Percentiles rank a stretch among this genome's conserved stretches.
Conservation (phyloP, 345 rosid genomes). For the Corchorus capsularis region DNA sequence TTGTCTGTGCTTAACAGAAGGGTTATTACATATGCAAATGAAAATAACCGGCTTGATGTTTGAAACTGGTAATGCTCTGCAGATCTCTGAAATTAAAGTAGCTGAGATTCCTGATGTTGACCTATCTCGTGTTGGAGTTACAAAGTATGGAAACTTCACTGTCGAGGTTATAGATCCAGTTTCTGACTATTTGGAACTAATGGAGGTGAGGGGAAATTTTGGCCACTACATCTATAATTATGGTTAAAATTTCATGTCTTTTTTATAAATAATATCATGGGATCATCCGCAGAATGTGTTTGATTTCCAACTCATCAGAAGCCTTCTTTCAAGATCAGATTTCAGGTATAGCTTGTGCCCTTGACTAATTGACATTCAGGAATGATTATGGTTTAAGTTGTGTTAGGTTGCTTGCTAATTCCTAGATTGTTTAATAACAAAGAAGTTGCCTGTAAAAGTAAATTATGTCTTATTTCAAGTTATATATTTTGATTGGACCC, state of each 20-base stretch:
- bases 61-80: slow-evolving; percentile 24
- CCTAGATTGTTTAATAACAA: neutral
- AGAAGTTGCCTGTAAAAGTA: neutral
- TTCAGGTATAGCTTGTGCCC: slow-evolving; percentile 55
- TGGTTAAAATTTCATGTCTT: slow-evolving; percentile 19
- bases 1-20: neutral
- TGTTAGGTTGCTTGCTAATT: neutral
- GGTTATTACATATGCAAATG: neutral
- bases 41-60: slow-evolving; percentile 12
- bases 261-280: slow-evolving; percentile 26
- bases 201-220: slow-evolving; percentile 63
- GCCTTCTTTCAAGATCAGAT: slow-evolving; percentile 69
- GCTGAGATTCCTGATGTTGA: slow-evolving; percentile 85
- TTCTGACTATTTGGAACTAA: slow-evolving; percentile 84
- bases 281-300: slow-evolving; percentile 72
- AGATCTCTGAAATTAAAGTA: slow-evolving; percentile 86
- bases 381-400: neutral
- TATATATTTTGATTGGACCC: neutral
- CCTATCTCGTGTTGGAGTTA: slow-evolving; percentile 69
- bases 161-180: slow-evolving; percentile 93
- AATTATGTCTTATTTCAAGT: neutral
- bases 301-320: slow-evolving; percentile 79
- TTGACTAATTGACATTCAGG: slow-evolving; percentile 19
- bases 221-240: slow-evolving; percentile 5
- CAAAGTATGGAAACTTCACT: slow-evolving; percentile 64